Base-by-base conservation (phyloP, 2,329 filamentous ascomycete genomes). In the Acrodontium crateriforme region DNA sequence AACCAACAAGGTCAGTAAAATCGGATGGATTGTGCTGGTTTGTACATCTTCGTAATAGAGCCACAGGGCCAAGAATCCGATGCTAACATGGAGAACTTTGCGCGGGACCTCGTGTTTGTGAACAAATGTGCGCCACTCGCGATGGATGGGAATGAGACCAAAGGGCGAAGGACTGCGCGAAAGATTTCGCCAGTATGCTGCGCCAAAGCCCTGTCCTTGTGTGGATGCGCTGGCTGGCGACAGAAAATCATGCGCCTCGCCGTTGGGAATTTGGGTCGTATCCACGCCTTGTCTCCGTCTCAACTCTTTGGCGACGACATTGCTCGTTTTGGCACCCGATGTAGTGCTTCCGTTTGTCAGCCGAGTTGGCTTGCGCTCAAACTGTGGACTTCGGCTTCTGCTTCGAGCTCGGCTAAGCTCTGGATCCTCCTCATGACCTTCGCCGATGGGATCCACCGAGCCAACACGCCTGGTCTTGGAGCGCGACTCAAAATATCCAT, bases 51-150 rank as follows among this genome's bases (percentile, higher is more conserved):
- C 72, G 27, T 72, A 65, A 55, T 95, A 98, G 19, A 95, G 69
- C 61, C 77, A 80, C 24, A 93, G 69, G 12, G 87, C 83, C 35
- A 95, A 67, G 60, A 95, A 95, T 30, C 89, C 89, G 50, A 98
- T 98, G 25, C 85, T 94, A 32, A 95, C 82, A 53, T 98, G 89
- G 19, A 98, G 67, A 21, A 75, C 63, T 56, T 98, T 98, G 45
- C 89, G 78, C 7, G 89, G 89, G 29, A 98, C 85, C 59, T 98
- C 89, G 56, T 98, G 87, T 46, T 83, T 84, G 66, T 98, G 89
- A 38, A 69, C 81, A 49, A 98, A 84, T 16, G 70, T 78, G 44
- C 83, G 72, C 71, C 89, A 98, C 50, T 89, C 78, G 35, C 81
- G 69, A 55, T 98, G 89, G 45, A 98, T 87, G 2, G 89, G 89